These are phyloP conservation scores for Prunus salicina DNA, from an alignment of 306 rosid species.

Conservation along the genomic window DNA sequence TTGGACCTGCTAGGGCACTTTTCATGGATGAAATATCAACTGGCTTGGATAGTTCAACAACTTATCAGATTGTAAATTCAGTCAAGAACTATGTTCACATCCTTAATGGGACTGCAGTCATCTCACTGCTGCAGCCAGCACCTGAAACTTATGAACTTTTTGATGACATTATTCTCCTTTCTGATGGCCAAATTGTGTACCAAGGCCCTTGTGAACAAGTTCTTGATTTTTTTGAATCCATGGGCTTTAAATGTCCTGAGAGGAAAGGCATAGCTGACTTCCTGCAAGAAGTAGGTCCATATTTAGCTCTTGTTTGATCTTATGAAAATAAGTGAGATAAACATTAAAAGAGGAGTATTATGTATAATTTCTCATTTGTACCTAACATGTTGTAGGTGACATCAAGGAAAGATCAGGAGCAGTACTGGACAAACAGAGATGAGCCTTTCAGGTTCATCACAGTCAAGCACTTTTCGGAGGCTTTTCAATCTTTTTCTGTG, in stretches of 20 bases:
- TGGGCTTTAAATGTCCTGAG: conserved; percentile 47
- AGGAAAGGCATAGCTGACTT: conserved; percentile 58
- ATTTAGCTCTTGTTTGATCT: not conserved
- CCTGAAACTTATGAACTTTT: conserved; percentile 57
- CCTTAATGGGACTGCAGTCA: conserved; percentile 42
- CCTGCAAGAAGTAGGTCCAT: conserved; percentile 33
- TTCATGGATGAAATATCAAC: conserved; percentile 68
- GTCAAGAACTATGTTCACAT: conserved; percentile 35
- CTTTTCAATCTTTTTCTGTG: conserved; percentile 38
- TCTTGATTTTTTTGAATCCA: conserved; percentile 37
- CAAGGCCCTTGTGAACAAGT: conserved; percentile 52
- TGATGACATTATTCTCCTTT: conserved; percentile 52
- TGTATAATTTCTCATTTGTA: not conserved
- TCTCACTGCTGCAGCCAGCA: conserved; percentile 59
- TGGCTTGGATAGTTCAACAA: conserved; percentile 58
- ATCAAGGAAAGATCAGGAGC: conserved; percentile 50
- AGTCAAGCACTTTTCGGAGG: conserved; percentile 33
- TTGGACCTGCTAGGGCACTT: conserved; percentile 51
- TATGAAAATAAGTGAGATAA: not conserved
- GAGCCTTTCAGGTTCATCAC: conserved; percentile 44
- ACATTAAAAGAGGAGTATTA: not conserved
- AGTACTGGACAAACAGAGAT: conserved; percentile 42
- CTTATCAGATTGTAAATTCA: conserved; percentile 48
- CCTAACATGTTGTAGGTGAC: conserved; percentile 38
- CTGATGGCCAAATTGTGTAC: conserved; percentile 48